Base-by-base conservation (phyloP, 192 early-diverging fungal genomes). In the Mortierella antarctica region DNA sequence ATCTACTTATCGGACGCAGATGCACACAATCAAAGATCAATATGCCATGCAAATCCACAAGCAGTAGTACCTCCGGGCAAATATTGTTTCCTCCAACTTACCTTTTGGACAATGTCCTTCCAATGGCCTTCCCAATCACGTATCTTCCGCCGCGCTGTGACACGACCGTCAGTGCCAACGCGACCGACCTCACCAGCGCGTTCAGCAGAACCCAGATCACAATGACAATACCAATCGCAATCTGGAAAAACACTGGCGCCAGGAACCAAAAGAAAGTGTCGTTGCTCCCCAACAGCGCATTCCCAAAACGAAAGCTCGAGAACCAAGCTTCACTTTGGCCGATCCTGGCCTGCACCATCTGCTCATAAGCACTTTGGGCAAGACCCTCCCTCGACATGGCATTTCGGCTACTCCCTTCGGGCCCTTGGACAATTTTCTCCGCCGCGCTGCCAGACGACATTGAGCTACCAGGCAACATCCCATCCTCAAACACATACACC, bases 261-360 rank as follows among this genome's bases (percentile, higher is more conserved):
- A 90, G 23, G 67, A 86, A 90, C 89, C 87, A 90, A 45, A 90
- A 87, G 52, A 88, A 88, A 2, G 82, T 65, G 71, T 90, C 86
- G 3, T 87, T 84, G 40, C 79, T 82, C 39, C 89, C 89, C 17
- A 87, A 57, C 39, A 88, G 52, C 4, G 82, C 85, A 61, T 88
- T 83, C 11, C 80, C 65, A 48, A 83, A 65, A 17, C 84, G 70
- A 66, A 79, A 51, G 45, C 50, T 60, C 17, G 69, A 70, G 50
- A 79, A 79, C 68, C 57, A 66, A 0, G 76, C 65, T 17, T 79
- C 69, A 18, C 51, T 70, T 17, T 47, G 51, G 13, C 64, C 69
- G 20, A 79, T 67, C 7, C 69, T 44, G 41, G 60, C 67, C 12
- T 12, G 64, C 9, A 79, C 48, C 76, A 79, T 79, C 46, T 44